phyloP scores from a whole-genome alignment of 768 basidiomycete genomes.

The Cantharellus anzutake region DNA sequence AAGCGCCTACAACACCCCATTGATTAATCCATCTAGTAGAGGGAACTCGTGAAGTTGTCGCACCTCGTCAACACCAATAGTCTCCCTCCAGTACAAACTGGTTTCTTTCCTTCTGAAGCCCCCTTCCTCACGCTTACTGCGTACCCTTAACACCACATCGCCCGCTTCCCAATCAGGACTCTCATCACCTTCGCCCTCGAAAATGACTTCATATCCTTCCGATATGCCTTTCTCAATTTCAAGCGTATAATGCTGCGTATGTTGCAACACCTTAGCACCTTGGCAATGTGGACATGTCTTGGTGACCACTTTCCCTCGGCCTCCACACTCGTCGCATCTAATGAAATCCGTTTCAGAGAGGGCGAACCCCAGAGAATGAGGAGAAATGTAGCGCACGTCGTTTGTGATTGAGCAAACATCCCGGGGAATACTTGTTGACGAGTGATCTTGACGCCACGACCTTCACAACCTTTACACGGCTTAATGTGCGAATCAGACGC shows the following conservation, averaged over 20 bases:
- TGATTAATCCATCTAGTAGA: slow-evolving; percentile 4
- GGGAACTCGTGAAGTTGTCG: slow-evolving; percentile 10
- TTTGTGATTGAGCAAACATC: slow-evolving; percentile 82
- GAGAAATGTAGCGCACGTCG: slow-evolving; percentile 30
- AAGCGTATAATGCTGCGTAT: slow-evolving; percentile 63
- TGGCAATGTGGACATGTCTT: slow-evolving; percentile 65
- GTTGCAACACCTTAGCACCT: slow-evolving; percentile 66
- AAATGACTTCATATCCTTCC: slow-evolving; percentile 82
- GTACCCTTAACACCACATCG: slow-evolving; percentile 72
- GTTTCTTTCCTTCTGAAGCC: slow-evolving; percentile 80
- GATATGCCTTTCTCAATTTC: slow-evolving; percentile 79
- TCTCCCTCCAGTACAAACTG: slow-evolving; percentile 82
- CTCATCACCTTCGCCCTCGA: slow-evolving; percentile 95
- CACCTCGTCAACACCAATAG: slow-evolving; percentile 82
- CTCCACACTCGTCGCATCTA: slow-evolving; percentile 53
- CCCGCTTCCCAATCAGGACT: slow-evolving; percentile 92
- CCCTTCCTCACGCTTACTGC: slow-evolving; percentile 58
- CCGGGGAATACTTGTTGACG: slow-evolving; percentile 95
- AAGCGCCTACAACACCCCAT: slow-evolving; percentile 41
- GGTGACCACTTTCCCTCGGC: slow-evolving; percentile 62
- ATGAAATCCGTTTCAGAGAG: background rate
- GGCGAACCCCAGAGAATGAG: background rate
- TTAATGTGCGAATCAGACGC: slow-evolving; percentile 78
- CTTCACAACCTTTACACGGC: slow-evolving; percentile 67
- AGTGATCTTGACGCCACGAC: slow-evolving; percentile 65